A percentile compares a stretch with the other conserved stretches of the same genome.
phyloP scores from a whole-genome alignment of 805 yeast species.

The Cyberlindnera xylosilytica region DNA sequence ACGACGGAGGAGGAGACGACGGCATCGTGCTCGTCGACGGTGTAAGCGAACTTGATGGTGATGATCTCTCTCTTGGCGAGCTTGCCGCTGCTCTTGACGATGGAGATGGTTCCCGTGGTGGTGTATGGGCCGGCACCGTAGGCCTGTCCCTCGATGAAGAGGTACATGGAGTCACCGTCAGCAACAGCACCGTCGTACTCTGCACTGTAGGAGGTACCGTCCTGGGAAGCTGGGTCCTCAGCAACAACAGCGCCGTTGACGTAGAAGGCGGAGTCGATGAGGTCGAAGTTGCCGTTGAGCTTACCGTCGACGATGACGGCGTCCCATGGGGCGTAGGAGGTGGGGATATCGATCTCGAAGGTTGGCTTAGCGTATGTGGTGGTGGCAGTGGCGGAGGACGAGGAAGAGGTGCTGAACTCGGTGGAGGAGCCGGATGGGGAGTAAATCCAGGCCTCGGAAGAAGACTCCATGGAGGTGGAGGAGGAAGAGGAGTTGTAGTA shows the following conservation, averaged over 20 bases:
- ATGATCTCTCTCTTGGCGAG: background rate
- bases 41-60: background rate
- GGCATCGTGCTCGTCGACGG: background rate
- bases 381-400: background rate
- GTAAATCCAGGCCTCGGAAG: background rate
- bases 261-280: background rate
- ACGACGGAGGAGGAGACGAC: background rate
- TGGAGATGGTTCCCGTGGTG: background rate
- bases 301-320: background rate
- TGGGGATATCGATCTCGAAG: background rate
- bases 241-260: background rate
- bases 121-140: background rate
- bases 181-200: background rate
- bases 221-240: background rate
- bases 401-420: background rate
- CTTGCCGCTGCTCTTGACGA: background rate
- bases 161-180: background rate
- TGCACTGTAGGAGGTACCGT: background rate
- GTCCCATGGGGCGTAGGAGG: background rate
- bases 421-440: background rate
- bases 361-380: conserved; percentile 1
- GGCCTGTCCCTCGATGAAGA: background rate
- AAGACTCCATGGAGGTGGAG: background rate
- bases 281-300: background rate
- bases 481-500: conserved; percentile 1